A percentile compares a stretch with the other conserved stretches of the same genome.
Evolutionary conservation across 192 early-diverging fungal genomes (phyloP).

Genomic region (Backusella luteola): DNA sequence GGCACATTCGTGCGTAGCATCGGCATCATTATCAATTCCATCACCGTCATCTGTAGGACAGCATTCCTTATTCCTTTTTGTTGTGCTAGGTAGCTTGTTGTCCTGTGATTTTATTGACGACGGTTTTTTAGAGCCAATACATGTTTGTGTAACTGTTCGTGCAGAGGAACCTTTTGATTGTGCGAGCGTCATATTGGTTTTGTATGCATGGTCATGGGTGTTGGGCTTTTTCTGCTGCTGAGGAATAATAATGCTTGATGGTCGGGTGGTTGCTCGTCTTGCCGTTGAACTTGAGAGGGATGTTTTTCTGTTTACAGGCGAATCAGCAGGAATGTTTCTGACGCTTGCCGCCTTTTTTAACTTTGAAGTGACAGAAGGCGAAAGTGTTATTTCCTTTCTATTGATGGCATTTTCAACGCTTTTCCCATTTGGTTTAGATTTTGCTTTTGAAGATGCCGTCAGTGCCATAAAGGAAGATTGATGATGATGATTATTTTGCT

Average conservation of each 20-base stretch:
- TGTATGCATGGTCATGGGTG: not conserved
- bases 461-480: conserved; percentile 1
- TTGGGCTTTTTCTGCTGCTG: not conserved
- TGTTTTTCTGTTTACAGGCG: not conserved
- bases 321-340: not conserved
- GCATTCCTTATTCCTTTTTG: not conserved
- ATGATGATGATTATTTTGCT: not conserved
- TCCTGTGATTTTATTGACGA: not conserved
- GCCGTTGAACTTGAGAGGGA: not conserved
- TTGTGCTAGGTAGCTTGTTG: not conserved
- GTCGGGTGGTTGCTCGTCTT: not conserved
- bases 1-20: conserved; percentile 2
- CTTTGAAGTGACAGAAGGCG: not conserved
- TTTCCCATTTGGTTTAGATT: not conserved
- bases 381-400: not conserved
- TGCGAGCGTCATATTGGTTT: not conserved
- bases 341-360: not conserved
- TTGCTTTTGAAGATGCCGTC: conserved; percentile 9
- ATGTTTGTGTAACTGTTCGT: not conserved
- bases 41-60: not conserved
- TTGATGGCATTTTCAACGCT: not conserved
- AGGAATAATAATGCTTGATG: not conserved
- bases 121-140: not conserved
- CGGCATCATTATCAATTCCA: not conserved
- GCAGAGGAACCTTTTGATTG: not conserved